Percentiles rank a stretch among this genome's conserved stretches.
Evolutionary conservation across 2,329 filamentous ascomycete species (phyloP).

Genomic region (Apiospora aurea): DNA sequence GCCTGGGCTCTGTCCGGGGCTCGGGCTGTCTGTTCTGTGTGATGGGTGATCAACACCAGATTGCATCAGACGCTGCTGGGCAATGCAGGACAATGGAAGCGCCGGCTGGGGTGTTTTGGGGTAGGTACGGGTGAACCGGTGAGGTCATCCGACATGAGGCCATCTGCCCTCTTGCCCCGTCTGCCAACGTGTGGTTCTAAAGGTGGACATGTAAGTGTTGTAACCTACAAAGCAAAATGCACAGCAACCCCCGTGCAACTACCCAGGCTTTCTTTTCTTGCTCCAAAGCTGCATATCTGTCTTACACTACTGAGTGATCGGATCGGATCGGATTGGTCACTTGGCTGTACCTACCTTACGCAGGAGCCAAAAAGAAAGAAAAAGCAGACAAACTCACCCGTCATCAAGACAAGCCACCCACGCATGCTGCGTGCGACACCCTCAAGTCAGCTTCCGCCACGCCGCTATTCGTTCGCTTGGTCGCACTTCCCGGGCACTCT

Average conservation of each 20-base stretch:
- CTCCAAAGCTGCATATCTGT: slow-evolving; percentile 6
- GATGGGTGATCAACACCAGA: not conserved
- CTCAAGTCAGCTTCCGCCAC: not conserved
- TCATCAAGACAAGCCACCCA: slow-evolving; percentile 18
- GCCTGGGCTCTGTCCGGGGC: not conserved
- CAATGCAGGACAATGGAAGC: not conserved
- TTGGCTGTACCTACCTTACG: slow-evolving; percentile 3
- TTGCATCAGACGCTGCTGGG: not conserved
- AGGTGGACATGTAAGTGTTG: not conserved
- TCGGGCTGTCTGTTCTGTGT: not conserved
- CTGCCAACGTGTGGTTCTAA: not conserved
- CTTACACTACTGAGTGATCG: not conserved
- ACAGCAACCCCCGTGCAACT: not conserved
- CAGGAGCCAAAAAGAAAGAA: not conserved
- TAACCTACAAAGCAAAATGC: not conserved
- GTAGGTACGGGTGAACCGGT: not conserved
- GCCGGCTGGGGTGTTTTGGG: not conserved
- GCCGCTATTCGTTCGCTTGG: slow-evolving; percentile 13
- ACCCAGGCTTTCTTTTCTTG: slow-evolving; percentile 10
- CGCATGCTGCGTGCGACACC: slow-evolving; percentile 4
- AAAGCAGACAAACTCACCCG: not conserved
- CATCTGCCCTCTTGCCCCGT: not conserved
- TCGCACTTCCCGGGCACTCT: not conserved
- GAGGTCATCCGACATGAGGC: slow-evolving; percentile 19
- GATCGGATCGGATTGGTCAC: slow-evolving; percentile 16